A percentile compares a stretch with the other conserved stretches of the same genome.
phyloP scores from a whole-genome alignment of 129 eudicot species.

The Chrysanthemum seticuspe region DNA sequence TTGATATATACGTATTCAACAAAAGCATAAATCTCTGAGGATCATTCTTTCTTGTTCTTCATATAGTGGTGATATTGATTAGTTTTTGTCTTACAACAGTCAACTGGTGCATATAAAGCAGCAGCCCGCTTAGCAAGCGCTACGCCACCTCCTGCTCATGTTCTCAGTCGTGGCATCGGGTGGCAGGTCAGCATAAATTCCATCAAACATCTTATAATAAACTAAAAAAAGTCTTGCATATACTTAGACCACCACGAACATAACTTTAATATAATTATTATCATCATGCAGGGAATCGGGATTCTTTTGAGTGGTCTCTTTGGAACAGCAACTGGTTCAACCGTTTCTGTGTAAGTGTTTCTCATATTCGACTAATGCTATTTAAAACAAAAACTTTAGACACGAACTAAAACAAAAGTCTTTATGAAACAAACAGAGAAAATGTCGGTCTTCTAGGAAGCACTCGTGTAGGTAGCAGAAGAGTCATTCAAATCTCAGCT shows the following conservation, averaged over 20 bases:
- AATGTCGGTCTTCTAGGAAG: slow-evolving; percentile 94
- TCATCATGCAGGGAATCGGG: slow-evolving; percentile 65
- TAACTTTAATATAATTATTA: background rate
- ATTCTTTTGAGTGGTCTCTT: slow-evolving; percentile 84
- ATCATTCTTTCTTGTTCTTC: too few species aligned
- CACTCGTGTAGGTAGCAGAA: slow-evolving; percentile 98
- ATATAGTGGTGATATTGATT: too few species aligned
- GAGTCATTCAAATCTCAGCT: slow-evolving; percentile 93
- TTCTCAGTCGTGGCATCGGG: slow-evolving; percentile 99
- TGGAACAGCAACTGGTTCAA: slow-evolving; percentile 88
- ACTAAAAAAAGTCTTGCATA: slow-evolving; percentile 8
- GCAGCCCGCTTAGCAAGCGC: slow-evolving; percentile 99
- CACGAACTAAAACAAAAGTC: slow-evolving; percentile 1
- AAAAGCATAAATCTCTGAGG: too few species aligned
- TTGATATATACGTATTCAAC: too few species aligned
- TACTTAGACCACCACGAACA: background rate
- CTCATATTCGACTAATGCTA: background rate
- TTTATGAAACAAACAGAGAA: slow-evolving; percentile 50
- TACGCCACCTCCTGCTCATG: slow-evolving; percentile 99
- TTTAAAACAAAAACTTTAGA: background rate
- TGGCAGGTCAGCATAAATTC: slow-evolving; percentile 77
- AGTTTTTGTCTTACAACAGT: slow-evolving; percentile 37
- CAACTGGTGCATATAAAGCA: slow-evolving; percentile 95
- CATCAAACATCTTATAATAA: background rate
- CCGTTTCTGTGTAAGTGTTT: slow-evolving; percentile 81